These are phyloP conservation scores for Hypoxylon subgilvum DNA, from an alignment of 495 filamentous ascomycete genomes.

Conservation along the genomic window DNA sequence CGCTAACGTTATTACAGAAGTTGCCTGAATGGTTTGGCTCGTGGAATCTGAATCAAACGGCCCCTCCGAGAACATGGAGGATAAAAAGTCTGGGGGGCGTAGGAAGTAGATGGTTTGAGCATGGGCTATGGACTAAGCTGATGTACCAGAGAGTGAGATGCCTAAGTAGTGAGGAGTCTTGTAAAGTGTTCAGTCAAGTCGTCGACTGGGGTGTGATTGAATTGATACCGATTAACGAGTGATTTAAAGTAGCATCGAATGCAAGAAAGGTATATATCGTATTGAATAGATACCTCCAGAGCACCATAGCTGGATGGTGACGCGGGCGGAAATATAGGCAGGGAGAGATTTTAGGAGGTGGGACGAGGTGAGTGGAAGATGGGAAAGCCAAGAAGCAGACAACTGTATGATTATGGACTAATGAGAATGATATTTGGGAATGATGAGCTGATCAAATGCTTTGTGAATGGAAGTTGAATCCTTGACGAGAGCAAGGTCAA, in stretches of 20 bases:
- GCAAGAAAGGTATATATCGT: not conserved
- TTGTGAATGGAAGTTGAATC: constrained; percentile 18
- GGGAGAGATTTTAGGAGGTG: constrained; percentile 14
- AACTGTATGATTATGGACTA: constrained; percentile 13
- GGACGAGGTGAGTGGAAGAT: constrained; percentile 10
- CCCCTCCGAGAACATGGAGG: no score
- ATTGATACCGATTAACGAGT: constrained; percentile 17
- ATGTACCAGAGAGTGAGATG: no score
- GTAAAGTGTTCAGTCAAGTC: no score
- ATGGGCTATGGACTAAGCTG: no score
- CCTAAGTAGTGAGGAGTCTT: no score
- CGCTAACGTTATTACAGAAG: not conserved
- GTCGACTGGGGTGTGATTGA: no score
- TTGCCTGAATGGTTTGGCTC: not conserved
- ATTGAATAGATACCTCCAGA: constrained; percentile 8
- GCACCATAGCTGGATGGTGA: not conserved
- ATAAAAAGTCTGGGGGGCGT: no score
- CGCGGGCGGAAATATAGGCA: constrained; percentile 15
- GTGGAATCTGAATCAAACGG: not conserved
- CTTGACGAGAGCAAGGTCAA: constrained; percentile 7
- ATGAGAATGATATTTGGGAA: constrained; percentile 9
- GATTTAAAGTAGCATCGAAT: constrained; percentile 1
- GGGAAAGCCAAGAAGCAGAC: constrained; percentile 5
- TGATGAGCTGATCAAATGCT: not conserved
- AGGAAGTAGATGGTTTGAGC: no score